Conservation (phyloP, 2,329 filamentous ascomycete species). For the Botrytis elliptica region DNA sequence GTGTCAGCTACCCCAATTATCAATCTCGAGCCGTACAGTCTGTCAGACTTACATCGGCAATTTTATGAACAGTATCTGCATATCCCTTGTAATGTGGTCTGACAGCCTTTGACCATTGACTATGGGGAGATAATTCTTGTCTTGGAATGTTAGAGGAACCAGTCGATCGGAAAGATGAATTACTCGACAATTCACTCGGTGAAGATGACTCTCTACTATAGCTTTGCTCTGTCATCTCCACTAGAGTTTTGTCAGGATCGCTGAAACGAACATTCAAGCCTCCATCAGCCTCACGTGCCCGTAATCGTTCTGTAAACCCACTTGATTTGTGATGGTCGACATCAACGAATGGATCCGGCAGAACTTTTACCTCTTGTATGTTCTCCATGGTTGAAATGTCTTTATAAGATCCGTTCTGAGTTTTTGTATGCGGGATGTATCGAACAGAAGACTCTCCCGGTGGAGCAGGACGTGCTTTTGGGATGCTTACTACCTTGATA, state of each 20-base stretch:
- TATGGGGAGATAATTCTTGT: conserved; percentile 21
- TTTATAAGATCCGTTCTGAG: conserved; percentile 30
- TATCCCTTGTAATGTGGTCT: conserved; percentile 37
- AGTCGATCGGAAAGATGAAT: conserved; percentile 9
- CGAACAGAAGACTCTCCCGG: conserved; percentile 28
- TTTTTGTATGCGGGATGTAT: conserved; percentile 36
- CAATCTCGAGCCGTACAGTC: background rate
- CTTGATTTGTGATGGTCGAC: conserved; percentile 22
- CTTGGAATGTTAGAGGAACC: conserved; percentile 26
- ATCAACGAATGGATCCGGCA: conserved; percentile 35
- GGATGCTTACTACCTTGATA: conserved; percentile 25
- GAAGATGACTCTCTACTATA: background rate
- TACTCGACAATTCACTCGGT: conserved; percentile 11
- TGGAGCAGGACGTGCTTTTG: conserved; percentile 32
- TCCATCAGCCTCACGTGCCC: conserved; percentile 8
- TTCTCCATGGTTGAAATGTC: conserved; percentile 29
- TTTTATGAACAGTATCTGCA: conserved; percentile 31
- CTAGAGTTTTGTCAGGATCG: conserved; percentile 28
- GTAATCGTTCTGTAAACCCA: conserved; percentile 31
- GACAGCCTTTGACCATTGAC: conserved; percentile 34
- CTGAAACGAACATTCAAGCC: conserved; percentile 1
- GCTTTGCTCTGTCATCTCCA: conserved; percentile 17
- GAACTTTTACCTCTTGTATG: conserved; percentile 25
- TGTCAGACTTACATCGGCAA: conserved; percentile 36
- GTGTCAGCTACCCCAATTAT: conserved; percentile 26